Percentiles rank a stretch among this genome's conserved stretches.
Conservation (phyloP, 225 moss, liverwort and hornwort species). For the Takakia lepidozioides region DNA sequence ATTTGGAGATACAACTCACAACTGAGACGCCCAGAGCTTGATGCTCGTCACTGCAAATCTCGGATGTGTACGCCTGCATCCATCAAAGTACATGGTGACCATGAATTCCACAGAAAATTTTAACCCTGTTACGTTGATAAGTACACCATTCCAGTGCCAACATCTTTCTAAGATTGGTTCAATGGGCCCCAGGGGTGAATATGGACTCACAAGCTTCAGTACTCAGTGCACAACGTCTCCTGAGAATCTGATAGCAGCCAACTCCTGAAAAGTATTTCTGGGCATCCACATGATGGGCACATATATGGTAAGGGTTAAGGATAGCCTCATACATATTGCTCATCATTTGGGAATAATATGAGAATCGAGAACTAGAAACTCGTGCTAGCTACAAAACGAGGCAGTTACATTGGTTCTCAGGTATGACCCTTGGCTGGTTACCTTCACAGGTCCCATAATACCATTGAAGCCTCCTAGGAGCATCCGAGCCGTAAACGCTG, state of each 20-base stretch:
- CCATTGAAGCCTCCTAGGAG: conserved; percentile 78
- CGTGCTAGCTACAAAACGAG: neutral
- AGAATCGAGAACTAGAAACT: neutral
- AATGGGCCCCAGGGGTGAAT: too few species aligned
- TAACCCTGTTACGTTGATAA: too few species aligned
- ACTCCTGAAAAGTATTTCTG: neutral
- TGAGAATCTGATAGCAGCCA: too few species aligned
- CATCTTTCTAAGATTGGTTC: too few species aligned
- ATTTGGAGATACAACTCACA: too few species aligned
- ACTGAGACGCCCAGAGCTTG: conserved; percentile 67
- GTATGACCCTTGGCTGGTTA: too few species aligned
- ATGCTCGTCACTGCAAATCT: conserved; percentile 61
- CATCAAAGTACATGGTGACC: too few species aligned
- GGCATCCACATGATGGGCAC: neutral
- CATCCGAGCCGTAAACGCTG: conserved; percentile 56
- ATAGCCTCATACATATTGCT: neutral
- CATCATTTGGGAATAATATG: too few species aligned
- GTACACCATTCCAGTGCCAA: too few species aligned
- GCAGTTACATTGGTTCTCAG: conserved; percentile 7
- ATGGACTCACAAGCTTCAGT: too few species aligned
- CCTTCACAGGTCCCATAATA: conserved; percentile 82
- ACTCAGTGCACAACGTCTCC: too few species aligned
- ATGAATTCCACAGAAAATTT: too few species aligned
- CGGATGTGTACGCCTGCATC: conserved; percentile 91
- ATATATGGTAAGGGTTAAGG: neutral